Conservation (phyloP, 2,329 filamentous ascomycete species). For the Boeremia exigua region DNA sequence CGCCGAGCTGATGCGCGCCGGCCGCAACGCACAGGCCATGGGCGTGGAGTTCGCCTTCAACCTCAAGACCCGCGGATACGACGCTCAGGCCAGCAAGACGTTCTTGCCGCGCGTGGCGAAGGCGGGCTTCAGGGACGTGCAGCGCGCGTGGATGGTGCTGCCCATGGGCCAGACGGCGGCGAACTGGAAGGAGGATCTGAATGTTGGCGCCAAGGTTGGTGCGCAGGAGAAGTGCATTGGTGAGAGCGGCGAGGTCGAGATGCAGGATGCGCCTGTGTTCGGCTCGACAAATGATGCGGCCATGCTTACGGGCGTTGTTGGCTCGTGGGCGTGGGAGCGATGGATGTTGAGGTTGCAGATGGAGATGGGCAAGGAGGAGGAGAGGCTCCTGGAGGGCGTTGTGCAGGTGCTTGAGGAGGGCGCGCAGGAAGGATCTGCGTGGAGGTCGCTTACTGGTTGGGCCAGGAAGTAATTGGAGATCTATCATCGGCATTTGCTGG, state of each 20-base stretch:
- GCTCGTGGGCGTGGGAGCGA: slow-evolving; percentile 92
- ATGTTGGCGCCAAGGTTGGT: slow-evolving; percentile 40
- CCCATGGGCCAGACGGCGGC: slow-evolving; percentile 70
- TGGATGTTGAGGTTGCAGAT: slow-evolving; percentile 90
- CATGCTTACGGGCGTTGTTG: slow-evolving; percentile 79
- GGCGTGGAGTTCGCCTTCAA: slow-evolving; percentile 92
- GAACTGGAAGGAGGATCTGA: slow-evolving; percentile 46
- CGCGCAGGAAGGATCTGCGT: slow-evolving; percentile 62
- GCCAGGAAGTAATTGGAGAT: slow-evolving; percentile 44
- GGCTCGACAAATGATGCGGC: slow-evolving; percentile 70
- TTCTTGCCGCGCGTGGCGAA: slow-evolving; percentile 78
- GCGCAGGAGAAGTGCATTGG: slow-evolving; percentile 47
- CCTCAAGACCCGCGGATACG: slow-evolving; percentile 88
- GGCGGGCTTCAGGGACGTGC: slow-evolving; percentile 79
- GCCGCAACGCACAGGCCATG: slow-evolving; percentile 78
- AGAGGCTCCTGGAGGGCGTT: slow-evolving; percentile 61
- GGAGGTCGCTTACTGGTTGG: slow-evolving; percentile 65
- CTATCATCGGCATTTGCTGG: slow-evolving; percentile 14
- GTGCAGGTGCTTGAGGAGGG: slow-evolving; percentile 66
- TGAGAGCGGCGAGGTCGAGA: slow-evolving; percentile 40
- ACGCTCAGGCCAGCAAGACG: slow-evolving; percentile 79
- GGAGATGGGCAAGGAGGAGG: slow-evolving; percentile 75
- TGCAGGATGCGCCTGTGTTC: slow-evolving; percentile 35
- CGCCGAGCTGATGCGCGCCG: slow-evolving; percentile 85
- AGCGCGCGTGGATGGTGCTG: slow-evolving; percentile 86